phyloP scores from a whole-genome alignment of 2,329 filamentous ascomycete species.

The Mollisiaceae sp. region DNA sequence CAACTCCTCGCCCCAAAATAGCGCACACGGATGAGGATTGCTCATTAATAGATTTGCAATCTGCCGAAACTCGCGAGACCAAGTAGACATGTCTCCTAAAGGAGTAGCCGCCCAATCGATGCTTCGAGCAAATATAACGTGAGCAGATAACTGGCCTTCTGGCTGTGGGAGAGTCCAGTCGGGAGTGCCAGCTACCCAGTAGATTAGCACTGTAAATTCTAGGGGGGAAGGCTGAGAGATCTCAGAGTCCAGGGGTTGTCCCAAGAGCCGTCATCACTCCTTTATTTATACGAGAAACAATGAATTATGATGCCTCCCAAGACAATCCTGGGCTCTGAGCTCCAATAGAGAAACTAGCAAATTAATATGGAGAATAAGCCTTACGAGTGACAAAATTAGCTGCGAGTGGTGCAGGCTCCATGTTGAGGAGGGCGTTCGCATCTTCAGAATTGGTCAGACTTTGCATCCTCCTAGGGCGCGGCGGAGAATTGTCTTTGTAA shows the following conservation, averaged over 20 bases:
- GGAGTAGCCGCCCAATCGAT: slow-evolving; percentile 75
- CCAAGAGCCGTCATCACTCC: too few species aligned
- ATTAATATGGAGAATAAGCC: too few species aligned
- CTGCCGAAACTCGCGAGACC: slow-evolving; percentile 73
- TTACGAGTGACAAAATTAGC: slow-evolving; percentile 25
- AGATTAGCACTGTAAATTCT: background rate
- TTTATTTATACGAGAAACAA: too few species aligned
- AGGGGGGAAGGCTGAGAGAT: background rate
- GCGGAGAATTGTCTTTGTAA: slow-evolving; percentile 12
- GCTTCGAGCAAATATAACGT: slow-evolving; percentile 73
- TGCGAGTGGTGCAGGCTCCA: background rate
- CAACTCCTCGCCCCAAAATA: slow-evolving; percentile 75
- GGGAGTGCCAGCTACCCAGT: too few species aligned
- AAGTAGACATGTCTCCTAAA: slow-evolving; percentile 52
- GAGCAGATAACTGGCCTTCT: slow-evolving; percentile 64
- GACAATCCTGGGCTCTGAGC: too few species aligned
- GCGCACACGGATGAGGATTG: slow-evolving; percentile 72
- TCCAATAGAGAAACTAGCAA: too few species aligned
- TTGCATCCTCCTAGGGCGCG: slow-evolving; percentile 10
- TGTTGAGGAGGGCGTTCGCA: slow-evolving; percentile 16
- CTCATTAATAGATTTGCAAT: slow-evolving; percentile 84
- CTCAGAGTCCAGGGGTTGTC: too few species aligned
- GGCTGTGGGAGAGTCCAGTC: slow-evolving; percentile 69
- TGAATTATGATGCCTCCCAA: too few species aligned
- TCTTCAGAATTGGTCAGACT: slow-evolving; percentile 17